phyloP scores from a whole-genome alignment of 768 basidiomycete species.

The Trametes cubensis region DNA sequence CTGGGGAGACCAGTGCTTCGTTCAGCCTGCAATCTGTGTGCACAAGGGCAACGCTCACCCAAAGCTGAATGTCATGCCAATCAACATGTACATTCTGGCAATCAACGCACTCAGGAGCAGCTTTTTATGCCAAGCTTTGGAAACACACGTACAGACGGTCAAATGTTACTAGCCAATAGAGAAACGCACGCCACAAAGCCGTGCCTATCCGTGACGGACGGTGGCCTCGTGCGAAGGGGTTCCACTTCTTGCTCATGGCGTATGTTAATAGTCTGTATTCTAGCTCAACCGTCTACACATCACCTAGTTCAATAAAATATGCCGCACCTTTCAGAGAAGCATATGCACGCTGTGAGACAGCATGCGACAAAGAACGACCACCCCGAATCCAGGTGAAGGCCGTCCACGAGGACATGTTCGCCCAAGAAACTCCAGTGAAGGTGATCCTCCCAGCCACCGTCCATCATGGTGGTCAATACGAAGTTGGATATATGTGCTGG shows the following conservation, averaged over 20 bases:
- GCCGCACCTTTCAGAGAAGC: conserved; percentile 62
- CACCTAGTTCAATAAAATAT: too few relatives aligned
- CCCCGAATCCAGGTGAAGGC: conserved; percentile 49
- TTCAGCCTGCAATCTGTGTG: neutral
- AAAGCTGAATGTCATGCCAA: conserved; percentile 71
- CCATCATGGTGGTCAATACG: conserved; percentile 26
- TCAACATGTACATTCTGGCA: conserved; percentile 76
- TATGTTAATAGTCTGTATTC: conserved; percentile 51
- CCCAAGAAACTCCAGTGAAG: conserved; percentile 46
- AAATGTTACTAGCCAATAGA: conserved; percentile 62
- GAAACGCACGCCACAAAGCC: conserved; percentile 54
- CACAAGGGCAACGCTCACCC: conserved; percentile 48
- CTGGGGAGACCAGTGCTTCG: conserved; percentile 31
- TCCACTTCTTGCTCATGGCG: conserved; percentile 51
- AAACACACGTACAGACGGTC: conserved; percentile 57
- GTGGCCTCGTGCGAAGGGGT: conserved; percentile 38
- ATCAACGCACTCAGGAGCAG: too few relatives aligned
- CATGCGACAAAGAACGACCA: conserved; percentile 51
- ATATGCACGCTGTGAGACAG: conserved; percentile 49
- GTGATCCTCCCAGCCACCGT: conserved; percentile 53
- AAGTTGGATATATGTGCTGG: neutral
- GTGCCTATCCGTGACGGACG: conserved; percentile 46
- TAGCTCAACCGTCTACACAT: neutral
- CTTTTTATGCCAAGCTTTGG: neutral
- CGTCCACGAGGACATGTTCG: conserved; percentile 48